Base-by-base conservation (phyloP, 2,329 filamentous ascomycete species). In the Colletotrichum horii region DNA sequence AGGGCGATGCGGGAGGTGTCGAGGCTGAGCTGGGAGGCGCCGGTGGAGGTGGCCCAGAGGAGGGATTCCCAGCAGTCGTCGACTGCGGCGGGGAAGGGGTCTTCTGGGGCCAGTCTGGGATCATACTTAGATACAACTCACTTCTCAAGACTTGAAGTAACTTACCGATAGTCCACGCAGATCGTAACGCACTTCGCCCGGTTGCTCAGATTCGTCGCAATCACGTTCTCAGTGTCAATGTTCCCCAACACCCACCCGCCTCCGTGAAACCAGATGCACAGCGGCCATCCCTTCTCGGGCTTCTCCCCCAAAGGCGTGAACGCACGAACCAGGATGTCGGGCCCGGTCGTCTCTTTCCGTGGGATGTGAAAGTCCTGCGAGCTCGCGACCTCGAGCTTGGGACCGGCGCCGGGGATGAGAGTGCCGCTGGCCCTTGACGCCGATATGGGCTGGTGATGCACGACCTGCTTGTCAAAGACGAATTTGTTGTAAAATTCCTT, bases 221-320 rank as follows among this genome's bases (percentile, higher is more conserved):
- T 87, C 6, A 86, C 85, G 77, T 92, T 91, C 82, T 92, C 90
- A 0, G 89, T 91, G 75, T 89, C 85, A 58, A 91, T 90, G 61
- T 88, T 90, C 0, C 90, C 90, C 34, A 91, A 78, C 4, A 91
- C 89, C 89, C 89, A 92, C 5, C 90, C 90, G 1, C 90, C 90
- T 6, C 90, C 90, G 77, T 92, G 90, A 78, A 87, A 90, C 79
- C 90, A 92, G 5, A 92, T 78, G 80, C 89, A 87, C 9, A 88
- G 85, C 3, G 90, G 90, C 90, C 90, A 92, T 30, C 90, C 90
- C 1, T 77, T 78, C 1, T 78, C 81, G 0, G 89, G 89, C 14
- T 74, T 83, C 7, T 83, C 76, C 0, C 87, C 88, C 7, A 81
- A 79, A 0, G 90, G 90, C 3, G 86, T 90, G 77, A 91, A 92